Base-by-base conservation (phyloP, 78 protist genomes). In the slime mould (Dictyostelium discoideum) region DNA sequence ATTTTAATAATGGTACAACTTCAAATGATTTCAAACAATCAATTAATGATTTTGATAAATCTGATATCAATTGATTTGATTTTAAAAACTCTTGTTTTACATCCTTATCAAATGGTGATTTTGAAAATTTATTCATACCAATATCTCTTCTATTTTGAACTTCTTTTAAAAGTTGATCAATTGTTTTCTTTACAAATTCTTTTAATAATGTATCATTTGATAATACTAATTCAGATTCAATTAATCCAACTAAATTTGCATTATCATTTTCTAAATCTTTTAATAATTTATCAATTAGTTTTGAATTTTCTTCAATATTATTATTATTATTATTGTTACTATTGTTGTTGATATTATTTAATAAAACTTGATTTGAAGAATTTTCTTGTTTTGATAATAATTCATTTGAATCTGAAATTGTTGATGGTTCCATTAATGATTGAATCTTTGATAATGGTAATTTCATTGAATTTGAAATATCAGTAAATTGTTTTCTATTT, bases 361-460 rank as follows among this genome's bases (percentile, higher is more conserved):
- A 69, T 26, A 69, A 26, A 26, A 26, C 10, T 69, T 69, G 77
- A n/a, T 46, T 37, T 10, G 76, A 13, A 46, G 74, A 20, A 13
- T 26, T 11, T 11, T 29, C 57, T 69, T 82, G 78, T 54, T 67
- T 72, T 20, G 40, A 11, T 26, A 40, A 22, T 7, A 69, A 16
- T 22, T 67, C 88, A 82, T 69, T 39, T 3, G 63, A 16, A 9
- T 80, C 88, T 7, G 72, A 82, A 9, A 14, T 26, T 42, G 6
- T 18, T 8, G 82, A 48, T 29, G 95, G 95, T 37, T 90, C 84
- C 95, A 90, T 90, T 22, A 90, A 46, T 11, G 67, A n/a, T 32
- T 50, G 39, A 11, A 90, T 39, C 10, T 67, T 76, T 18, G 95
- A 76, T 18, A 90, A 63, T 5, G 95, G 95, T 50, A 74, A 54